Evolutionary conservation across 768 basidiomycete species (phyloP).

Genomic region (Russula earlei): DNA sequence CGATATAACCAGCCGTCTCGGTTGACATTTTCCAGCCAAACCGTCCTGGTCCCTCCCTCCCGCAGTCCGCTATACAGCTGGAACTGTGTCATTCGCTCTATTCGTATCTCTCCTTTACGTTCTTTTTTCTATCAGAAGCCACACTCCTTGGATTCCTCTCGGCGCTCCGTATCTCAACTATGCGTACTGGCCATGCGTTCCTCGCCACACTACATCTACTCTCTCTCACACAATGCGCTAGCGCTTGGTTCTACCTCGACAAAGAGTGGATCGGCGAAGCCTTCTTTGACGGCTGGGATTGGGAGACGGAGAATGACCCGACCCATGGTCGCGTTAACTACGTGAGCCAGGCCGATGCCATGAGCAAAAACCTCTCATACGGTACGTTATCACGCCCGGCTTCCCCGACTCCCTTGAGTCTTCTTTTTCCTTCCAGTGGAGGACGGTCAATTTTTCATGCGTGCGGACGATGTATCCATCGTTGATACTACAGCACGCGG

Average conservation of each 20-base stretch:
- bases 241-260: constrained; percentile 7
- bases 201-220: constrained; percentile 8
- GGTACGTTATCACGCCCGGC: constrained; percentile 28
- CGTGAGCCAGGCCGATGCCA: constrained; percentile 36
- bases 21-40: background rate
- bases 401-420: background rate
- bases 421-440: constrained; percentile 24
- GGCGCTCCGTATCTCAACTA: constrained; percentile 21
- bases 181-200: constrained; percentile 28
- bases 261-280: constrained; percentile 26
- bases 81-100: constrained; percentile 17
- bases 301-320: constrained; percentile 46
- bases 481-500: constrained; percentile 35
- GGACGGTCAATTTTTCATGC: constrained; percentile 44
- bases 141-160: constrained; percentile 19
- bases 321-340: constrained; percentile 61
- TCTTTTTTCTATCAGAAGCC: constrained; percentile 16
- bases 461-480: constrained; percentile 36
- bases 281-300: constrained; percentile 41
- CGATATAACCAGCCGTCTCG: background rate
- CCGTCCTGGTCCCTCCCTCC: background rate
- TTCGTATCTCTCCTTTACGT: constrained; percentile 23
- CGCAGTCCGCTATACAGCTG: constrained; percentile 3
- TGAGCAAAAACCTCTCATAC: constrained; percentile 35
- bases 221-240: constrained; percentile 1